A percentile compares a stretch with the other conserved stretches of the same genome.
Evolutionary conservation across 768 basidiomycete species (phyloP).

Genomic region (Kwoniella heveanensis): DNA sequence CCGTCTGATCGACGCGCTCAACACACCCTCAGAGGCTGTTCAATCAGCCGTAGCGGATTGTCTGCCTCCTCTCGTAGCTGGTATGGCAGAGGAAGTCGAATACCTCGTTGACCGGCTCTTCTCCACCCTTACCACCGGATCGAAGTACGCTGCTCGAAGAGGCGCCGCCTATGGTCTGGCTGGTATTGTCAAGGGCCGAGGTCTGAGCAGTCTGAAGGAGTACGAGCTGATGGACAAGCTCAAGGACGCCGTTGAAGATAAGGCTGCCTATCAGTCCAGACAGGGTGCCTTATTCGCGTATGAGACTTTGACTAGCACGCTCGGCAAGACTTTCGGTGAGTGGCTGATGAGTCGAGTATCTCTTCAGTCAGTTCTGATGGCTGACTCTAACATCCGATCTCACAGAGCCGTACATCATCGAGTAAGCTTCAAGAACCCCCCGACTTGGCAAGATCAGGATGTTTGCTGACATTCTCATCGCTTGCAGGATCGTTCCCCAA

Average conservation of each 20-base stretch:
- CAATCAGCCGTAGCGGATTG: slow-evolving; percentile 97
- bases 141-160: slow-evolving; percentile 90
- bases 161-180: slow-evolving; percentile 96
- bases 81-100: slow-evolving; percentile 66
- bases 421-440: slow-evolving; percentile 58
- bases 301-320: slow-evolving; percentile 80
- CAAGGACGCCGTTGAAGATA: slow-evolving; percentile 77
- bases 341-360: too few relatives aligned
- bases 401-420: slow-evolving; percentile 74
- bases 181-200: slow-evolving; percentile 87
- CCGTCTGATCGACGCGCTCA: slow-evolving; percentile 80
- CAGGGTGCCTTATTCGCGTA: slow-evolving; percentile 95
- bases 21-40: slow-evolving; percentile 93
- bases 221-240: slow-evolving; percentile 75
- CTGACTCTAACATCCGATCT: too few relatives aligned
- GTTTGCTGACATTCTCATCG: too few relatives aligned
- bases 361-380: too few relatives aligned
- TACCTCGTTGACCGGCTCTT: slow-evolving; percentile 76
- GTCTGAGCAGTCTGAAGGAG: slow-evolving; percentile 81
- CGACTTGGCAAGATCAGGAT: too few relatives aligned
- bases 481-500: slow-evolving; percentile 67
- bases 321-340: slow-evolving; percentile 78
- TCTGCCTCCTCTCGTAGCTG: slow-evolving; percentile 77
- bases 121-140: slow-evolving; percentile 71
- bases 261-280: slow-evolving; percentile 79